phyloP scores from a whole-genome alignment of 2,329 filamentous ascomycete genomes.

The Juglanconis sp. region DNA sequence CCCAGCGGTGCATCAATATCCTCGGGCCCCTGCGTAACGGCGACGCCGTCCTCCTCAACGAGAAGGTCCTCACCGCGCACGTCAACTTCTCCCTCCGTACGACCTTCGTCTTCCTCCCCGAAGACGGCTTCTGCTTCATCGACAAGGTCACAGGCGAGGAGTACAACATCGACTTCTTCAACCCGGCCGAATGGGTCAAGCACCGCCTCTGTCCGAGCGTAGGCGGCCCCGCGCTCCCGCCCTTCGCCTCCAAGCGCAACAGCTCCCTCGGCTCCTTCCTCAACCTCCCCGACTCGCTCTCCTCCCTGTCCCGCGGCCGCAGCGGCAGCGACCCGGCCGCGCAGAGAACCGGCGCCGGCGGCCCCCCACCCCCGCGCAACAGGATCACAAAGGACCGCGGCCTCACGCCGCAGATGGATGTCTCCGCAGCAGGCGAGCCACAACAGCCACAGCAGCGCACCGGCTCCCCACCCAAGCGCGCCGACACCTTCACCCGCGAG shows the following conservation, averaged over 20 bases:
- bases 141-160: conserved; percentile 77
- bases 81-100: conserved; percentile 92
- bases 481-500: neutral
- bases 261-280: conserved; percentile 44
- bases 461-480: conserved; percentile 13
- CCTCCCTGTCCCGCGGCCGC: conserved; percentile 37
- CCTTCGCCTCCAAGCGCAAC: conserved; percentile 38
- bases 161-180: conserved; percentile 81
- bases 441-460: conserved; percentile 21
- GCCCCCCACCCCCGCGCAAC: conserved; percentile 24
- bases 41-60: conserved; percentile 87
- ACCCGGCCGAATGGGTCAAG: conserved; percentile 74
- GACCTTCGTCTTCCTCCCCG: conserved; percentile 78
- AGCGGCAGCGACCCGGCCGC: conserved; percentile 38
- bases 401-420: conserved; percentile 46
- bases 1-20: conserved; percentile 86
- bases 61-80: conserved; percentile 83
- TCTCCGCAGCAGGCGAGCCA: conserved; percentile 22
- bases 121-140: conserved; percentile 84
- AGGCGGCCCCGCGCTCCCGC: conserved; percentile 58
- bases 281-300: conserved; percentile 41
- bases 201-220: conserved; percentile 77
- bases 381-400: conserved; percentile 34
- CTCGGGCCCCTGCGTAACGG: conserved; percentile 85
- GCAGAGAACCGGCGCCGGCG: conserved; percentile 17